These are phyloP conservation scores for Auxenochlorella pyrenoidosa DNA, from an alignment of 139 green algal genomes.

Conservation along the genomic window DNA sequence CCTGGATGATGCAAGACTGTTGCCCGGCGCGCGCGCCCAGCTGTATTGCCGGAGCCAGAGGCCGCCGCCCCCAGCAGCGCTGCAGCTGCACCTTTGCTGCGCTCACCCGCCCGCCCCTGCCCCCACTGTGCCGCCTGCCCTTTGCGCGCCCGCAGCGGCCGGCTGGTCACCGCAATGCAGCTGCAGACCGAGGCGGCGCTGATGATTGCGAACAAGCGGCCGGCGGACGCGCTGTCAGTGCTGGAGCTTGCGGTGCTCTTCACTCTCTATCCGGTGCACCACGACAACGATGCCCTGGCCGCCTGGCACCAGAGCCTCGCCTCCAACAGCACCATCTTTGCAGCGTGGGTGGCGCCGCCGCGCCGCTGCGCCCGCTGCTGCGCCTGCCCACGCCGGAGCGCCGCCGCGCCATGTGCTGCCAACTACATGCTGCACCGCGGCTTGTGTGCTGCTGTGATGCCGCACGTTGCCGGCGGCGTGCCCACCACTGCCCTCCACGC, in stretches of 20 bases:
- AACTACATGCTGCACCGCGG: background rate
- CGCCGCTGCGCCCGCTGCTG: too few species aligned
- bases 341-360: constrained; percentile 21
- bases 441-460: background rate
- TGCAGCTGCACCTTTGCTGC: too few species aligned
- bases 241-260: constrained; percentile 33
- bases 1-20: too few species aligned
- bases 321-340: constrained; percentile 17
- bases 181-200: constrained; percentile 18
- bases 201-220: constrained; percentile 17
- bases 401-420: too few species aligned
- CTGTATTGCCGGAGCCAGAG: too few species aligned
- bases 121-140: too few species aligned
- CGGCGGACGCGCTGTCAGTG: background rate
- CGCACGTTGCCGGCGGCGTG: background rate
- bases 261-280: constrained; percentile 29
- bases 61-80: too few species aligned
- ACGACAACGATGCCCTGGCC: background rate
- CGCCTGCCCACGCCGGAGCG: too few species aligned
- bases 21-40: too few species aligned
- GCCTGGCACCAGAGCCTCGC: constrained; percentile 35
- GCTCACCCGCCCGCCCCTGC: too few species aligned
- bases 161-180: constrained; percentile 30
- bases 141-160: constrained; percentile 9
- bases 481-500: background rate